These are phyloP conservation scores for Claviceps africana DNA, from an alignment of 2,329 filamentous ascomycete genomes.

Conservation along the genomic window DNA sequence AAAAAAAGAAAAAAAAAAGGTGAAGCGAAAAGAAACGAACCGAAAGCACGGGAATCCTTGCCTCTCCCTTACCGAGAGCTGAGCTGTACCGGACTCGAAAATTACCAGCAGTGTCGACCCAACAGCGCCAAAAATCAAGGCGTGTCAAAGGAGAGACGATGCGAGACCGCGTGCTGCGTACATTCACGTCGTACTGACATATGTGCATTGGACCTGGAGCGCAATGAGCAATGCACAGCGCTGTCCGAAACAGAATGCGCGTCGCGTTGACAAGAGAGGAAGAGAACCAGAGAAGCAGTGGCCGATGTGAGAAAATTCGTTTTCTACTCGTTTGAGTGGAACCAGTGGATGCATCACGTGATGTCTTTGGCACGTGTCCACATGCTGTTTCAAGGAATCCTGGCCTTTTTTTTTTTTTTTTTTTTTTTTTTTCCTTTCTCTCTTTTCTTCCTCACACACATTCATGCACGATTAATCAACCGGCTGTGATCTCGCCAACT, in stretches of 20 bases:
- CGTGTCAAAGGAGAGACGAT: neutral
- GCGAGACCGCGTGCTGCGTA: neutral
- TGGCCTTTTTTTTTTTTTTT: neutral
- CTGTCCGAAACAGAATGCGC: neutral
- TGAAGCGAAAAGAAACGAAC: too few species aligned
- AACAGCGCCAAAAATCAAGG: conserved; percentile 1
- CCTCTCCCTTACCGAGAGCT: neutral
- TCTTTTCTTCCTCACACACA: conserved; percentile 35
- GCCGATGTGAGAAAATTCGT: neutral
- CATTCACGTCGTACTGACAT: neutral
- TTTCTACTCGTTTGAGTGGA: conserved; percentile 1
- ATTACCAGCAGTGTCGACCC: neutral
- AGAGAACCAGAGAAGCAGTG: neutral
- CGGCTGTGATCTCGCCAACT: conserved; percentile 35
- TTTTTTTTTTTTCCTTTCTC: conserved; percentile 12
- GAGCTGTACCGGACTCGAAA: neutral
- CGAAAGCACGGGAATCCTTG: neutral
- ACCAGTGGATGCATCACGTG: conserved; percentile 13
- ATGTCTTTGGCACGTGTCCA: neutral
- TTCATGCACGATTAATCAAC: conserved; percentile 47
- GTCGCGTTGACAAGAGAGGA: conserved; percentile 4
- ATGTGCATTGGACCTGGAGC: neutral
- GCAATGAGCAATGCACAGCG: neutral
- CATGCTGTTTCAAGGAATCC: neutral
- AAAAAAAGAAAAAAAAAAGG: neutral